phyloP scores from a whole-genome alignment of 495 filamentous ascomycete genomes.

The Hypoxylon rickii region DNA sequence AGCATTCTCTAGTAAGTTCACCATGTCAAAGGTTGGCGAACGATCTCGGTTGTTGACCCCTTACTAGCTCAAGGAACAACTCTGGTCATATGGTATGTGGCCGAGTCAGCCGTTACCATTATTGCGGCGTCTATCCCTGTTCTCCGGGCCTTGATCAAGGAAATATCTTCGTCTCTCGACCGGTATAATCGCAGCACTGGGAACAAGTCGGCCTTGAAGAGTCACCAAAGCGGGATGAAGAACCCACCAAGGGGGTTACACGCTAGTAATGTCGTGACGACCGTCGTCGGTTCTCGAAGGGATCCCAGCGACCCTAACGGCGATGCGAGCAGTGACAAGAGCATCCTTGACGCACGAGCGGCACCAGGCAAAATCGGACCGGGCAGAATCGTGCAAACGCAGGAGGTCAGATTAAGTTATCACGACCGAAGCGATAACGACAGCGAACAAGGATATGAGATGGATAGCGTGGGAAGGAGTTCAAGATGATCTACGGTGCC shows the following conservation, averaged over 20 bases:
- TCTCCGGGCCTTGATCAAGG: constrained; percentile 40
- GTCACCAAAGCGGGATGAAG: constrained; percentile 4
- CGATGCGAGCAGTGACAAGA: constrained; percentile 34
- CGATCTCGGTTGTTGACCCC: background rate
- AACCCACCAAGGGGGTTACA: constrained; percentile 10
- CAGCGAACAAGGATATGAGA: constrained; percentile 31
- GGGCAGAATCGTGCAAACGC: constrained; percentile 30
- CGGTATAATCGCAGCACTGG: constrained; percentile 23
- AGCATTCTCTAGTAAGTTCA: constrained; percentile 29
- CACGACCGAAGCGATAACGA: constrained; percentile 35
- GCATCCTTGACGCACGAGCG: constrained; percentile 24
- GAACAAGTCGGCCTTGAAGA: constrained; percentile 26
- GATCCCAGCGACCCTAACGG: constrained; percentile 16
- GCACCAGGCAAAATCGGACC: constrained; percentile 13
- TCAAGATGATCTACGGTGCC: constrained; percentile 21
- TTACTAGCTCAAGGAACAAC: constrained; percentile 25
- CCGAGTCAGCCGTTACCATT: constrained; percentile 43
- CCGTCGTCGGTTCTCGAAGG: constrained; percentile 14
- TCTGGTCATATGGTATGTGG: constrained; percentile 41
- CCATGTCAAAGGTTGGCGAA: background rate
- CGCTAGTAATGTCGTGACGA: constrained; percentile 29
- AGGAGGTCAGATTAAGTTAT: constrained; percentile 33
- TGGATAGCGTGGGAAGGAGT: constrained; percentile 26
- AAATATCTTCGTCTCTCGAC: constrained; percentile 29
- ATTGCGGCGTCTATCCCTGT: constrained; percentile 46